These are phyloP conservation scores for Priceomyces haplophilus DNA, from an alignment of 805 yeast genomes.

Conservation along the genomic window DNA sequence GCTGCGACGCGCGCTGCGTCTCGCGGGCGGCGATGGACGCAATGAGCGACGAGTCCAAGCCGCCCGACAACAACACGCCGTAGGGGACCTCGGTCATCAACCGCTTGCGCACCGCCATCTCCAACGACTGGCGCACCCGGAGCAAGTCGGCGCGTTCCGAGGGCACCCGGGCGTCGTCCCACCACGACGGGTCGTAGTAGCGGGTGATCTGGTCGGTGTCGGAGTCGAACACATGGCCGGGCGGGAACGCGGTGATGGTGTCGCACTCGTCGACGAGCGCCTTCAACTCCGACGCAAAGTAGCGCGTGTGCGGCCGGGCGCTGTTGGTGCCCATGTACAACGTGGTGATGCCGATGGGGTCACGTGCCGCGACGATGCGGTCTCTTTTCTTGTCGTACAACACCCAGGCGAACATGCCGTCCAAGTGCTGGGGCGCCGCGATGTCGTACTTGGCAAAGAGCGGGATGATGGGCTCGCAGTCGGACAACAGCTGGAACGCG, in stretches of 20 bases:
- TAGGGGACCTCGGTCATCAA: slow-evolving; percentile 99
- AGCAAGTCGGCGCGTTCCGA: slow-evolving; percentile 69
- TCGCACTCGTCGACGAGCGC: slow-evolving; percentile 95
- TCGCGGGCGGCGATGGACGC: slow-evolving; percentile 98
- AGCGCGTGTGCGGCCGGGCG: slow-evolving; percentile 70
- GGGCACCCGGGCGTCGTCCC: slow-evolving; percentile 79
- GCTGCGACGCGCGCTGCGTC: slow-evolving; percentile 68
- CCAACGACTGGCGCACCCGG: slow-evolving; percentile 74
- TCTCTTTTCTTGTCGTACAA: slow-evolving; percentile 80
- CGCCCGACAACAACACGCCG: slow-evolving; percentile 97
- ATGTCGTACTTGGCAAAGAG: slow-evolving; percentile 79
- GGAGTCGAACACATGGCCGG: slow-evolving; percentile 96
- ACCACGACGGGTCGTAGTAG: slow-evolving; percentile 92
- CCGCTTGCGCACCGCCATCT: slow-evolving; percentile 96
- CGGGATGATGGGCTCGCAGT: slow-evolving; percentile 98
- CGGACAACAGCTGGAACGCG: slow-evolving; percentile 79
- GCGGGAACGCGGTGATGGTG: slow-evolving; percentile 89
- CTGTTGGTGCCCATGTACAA: slow-evolving; percentile 87
- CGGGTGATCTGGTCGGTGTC: slow-evolving; percentile 80
- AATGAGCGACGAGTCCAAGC: slow-evolving; percentile 93
- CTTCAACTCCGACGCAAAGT: slow-evolving; percentile 92
- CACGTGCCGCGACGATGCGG: slow-evolving; percentile 94
- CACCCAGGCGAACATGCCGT: slow-evolving; percentile 98
- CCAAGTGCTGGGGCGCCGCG: slow-evolving; percentile 89
- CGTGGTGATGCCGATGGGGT: slow-evolving; percentile 96